phyloP scores from a whole-genome alignment of 495 filamentous ascomycete genomes.

The Penicillium subrubescens region DNA sequence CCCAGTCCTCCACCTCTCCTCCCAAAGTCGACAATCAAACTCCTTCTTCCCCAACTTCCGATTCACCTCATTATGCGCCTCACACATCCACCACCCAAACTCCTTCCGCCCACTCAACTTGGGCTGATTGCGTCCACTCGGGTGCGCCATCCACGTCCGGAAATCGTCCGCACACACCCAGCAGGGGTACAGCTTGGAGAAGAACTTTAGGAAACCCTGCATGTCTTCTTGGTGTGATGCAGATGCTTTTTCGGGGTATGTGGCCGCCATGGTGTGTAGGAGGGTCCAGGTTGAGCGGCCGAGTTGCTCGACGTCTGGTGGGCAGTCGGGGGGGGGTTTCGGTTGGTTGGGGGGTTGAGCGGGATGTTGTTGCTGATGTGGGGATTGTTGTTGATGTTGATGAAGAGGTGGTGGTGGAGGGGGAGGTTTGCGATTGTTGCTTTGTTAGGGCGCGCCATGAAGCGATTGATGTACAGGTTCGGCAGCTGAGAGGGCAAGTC shows the following conservation, averaged over 20 bases:
- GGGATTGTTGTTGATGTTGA: conserved; percentile 26
- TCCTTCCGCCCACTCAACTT: conserved; percentile 66
- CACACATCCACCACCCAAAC: conserved; percentile 93
- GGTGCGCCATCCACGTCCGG: conserved; percentile 72
- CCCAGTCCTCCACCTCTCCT: conserved; percentile 91
- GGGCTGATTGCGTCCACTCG: conserved; percentile 62
- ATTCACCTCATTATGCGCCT: conserved; percentile 98
- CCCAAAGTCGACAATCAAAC: conserved; percentile 91
- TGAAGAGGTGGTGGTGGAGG: conserved; percentile 24
- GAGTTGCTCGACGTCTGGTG: conserved; percentile 71
- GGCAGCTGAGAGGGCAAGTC: conserved; percentile 63
- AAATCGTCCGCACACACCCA: conserved; percentile 96
- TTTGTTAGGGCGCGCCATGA: conserved; percentile 72
- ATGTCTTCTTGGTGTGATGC: conserved; percentile 71
- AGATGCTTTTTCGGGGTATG: conserved; percentile 73
- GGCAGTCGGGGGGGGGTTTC: conserved; percentile 42
- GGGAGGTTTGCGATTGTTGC: conserved; percentile 35
- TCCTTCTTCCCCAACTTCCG: conserved; percentile 84
- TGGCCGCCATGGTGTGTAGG: conserved; percentile 84
- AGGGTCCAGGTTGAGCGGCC: conserved; percentile 91
- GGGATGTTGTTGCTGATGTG: conserved; percentile 13
- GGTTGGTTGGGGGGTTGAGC: conserved; percentile 22
- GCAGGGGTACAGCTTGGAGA: conserved; percentile 88
- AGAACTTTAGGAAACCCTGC: conserved; percentile 73
- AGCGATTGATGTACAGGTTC: conserved; percentile 76